Evolutionary conservation across 169 alveolate genomes (phyloP), one percentile per base, ranked within the genome.

Genomic region (Cryptosporidium canis): DNA sequence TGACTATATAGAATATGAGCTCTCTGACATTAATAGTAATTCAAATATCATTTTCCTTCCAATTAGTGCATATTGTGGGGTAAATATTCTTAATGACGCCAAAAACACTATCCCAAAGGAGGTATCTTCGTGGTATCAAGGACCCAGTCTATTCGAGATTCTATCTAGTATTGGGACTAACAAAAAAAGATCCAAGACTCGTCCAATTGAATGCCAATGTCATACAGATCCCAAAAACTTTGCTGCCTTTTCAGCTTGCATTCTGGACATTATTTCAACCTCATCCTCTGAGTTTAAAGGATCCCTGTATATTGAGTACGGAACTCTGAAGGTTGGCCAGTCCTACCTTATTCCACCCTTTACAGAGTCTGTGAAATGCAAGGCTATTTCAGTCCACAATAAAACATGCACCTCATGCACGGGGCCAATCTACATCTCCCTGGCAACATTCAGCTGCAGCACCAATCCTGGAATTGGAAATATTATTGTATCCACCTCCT

Each of bases 401-500:
- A 18, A 58, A 21, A 33, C 44, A 39, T 18, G 24, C 12, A 77
- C 12, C 29, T n/a, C 61, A 37, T 77, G 61, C 29, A 55, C 9
- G 21, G 85, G 85, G 21, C 72, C 85, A 1, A 61, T 77, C 9
- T 77, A 39, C 58, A 43, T 77, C 24, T 31, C 61, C 27, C 58
- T 72, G 8, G 70, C 66, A 31, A 77, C 72, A 4, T 56, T 77
- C 44, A 16, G 4, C 27, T 77, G 55, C 4, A 77, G n/a, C 33
- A 77, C 44, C 39, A 14, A 39, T 39, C 72, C 72, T 16, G 39
- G 45, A 21, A 7, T 44, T 56, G 85, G 85, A 18, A 27, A 58
- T 41, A 11, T 77, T 24, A 53, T 77, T 56, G 37, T 77, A 35
- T 67, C 83, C 16, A 29, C 16, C 11, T 8, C 33, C 47, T 24